Evolutionary conservation across 495 filamentous ascomycete species (phyloP), one percentile per base, ranked within the genome.

Genomic region (Neurospora discreta): DNA sequence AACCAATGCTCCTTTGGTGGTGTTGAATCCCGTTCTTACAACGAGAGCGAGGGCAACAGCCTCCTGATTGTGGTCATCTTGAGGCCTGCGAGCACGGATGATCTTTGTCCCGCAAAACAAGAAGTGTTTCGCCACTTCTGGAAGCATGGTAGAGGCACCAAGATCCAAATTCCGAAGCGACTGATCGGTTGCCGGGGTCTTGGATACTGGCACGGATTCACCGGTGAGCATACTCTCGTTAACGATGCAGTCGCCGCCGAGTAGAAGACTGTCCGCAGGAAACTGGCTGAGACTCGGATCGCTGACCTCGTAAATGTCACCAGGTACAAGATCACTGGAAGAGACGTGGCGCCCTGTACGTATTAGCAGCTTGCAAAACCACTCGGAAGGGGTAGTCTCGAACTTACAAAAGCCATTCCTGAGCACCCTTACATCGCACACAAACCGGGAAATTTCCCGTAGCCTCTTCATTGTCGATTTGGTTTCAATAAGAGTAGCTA

Each of bases 191-290:
- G 92, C 88, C 5, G 96, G 93, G 5, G 86, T 87, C 79, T 99
- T 99, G 11, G 94, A 97, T 5, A 98, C 94, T 8, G 96, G 96
- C 38, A 99, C 93, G 69, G 96, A 98, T 85, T 99, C 96, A 60
- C 94, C 94, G 44, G 96, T 99, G 39, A 99, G 89, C 96, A 99
- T 99, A 84, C 95, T 98, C 80, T 99, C 96, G 79, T 99, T 99
- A 73, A 99, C 94, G 74, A 99, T 98, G 80, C 94, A 97, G 80
- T 99, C 96, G 33, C 96, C 96, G 70, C 92, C 92, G 6, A 99
- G 83, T 9, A 99, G 83, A 43, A 99, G 84, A 78, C 94, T 96
- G 81, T 99, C 96, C 77, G 93, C 93, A 13, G 96, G 96, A 75
- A 97, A 92, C 76, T 96, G 91, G n/a, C 89, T 88, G 38, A 99